These are phyloP conservation scores for Pleurotus citrinopileatus DNA, from an alignment of 768 basidiomycete genomes.

Conservation along the genomic window DNA sequence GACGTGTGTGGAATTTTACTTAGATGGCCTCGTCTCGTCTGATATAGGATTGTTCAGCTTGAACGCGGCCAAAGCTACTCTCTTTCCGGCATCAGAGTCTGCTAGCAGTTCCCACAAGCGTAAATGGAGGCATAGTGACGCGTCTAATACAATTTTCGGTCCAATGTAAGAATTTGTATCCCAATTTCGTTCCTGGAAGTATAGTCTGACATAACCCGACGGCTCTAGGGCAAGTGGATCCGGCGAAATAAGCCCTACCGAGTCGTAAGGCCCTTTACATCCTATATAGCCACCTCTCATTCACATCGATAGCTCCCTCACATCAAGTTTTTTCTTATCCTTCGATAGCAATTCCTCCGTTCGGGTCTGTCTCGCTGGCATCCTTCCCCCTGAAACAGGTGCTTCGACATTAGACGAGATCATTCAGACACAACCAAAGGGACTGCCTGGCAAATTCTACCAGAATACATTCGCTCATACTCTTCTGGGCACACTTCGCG, in stretches of 20 bases:
- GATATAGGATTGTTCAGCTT: conserved; percentile 26
- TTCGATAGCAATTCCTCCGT: conserved; percentile 49
- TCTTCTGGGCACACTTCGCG: conserved; percentile 52
- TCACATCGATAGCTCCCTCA: conserved; percentile 17
- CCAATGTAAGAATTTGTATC: conserved; percentile 46
- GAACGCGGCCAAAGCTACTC: conserved; percentile 38
- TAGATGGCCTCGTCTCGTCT: conserved; percentile 5
- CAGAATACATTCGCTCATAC: conserved; percentile 38
- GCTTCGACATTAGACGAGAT: conserved; percentile 34
- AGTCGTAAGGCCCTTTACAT: too few species aligned
- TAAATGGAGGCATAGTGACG: conserved; percentile 17
- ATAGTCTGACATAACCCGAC: conserved; percentile 3
- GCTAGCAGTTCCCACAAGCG: conserved; percentile 18
- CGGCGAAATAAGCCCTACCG: conserved; percentile 1
- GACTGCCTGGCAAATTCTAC: conserved; percentile 64
- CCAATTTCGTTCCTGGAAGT: conserved; percentile 1
- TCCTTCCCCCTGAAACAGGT: conserved; percentile 25
- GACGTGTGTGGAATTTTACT: not conserved
- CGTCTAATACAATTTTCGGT: conserved; percentile 66
- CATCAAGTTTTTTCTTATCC: conserved; percentile 39
- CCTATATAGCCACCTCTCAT: too few species aligned
- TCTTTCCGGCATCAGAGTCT: conserved; percentile 41
- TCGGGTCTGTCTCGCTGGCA: conserved; percentile 45
- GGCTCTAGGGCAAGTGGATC: conserved; percentile 1
- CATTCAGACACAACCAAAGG: conserved; percentile 30